Percentiles rank a stretch among this genome's conserved stretches.
phyloP scores from a whole-genome alignment of 2,329 filamentous ascomycete species.

The Aspergillus arachidicola region DNA sequence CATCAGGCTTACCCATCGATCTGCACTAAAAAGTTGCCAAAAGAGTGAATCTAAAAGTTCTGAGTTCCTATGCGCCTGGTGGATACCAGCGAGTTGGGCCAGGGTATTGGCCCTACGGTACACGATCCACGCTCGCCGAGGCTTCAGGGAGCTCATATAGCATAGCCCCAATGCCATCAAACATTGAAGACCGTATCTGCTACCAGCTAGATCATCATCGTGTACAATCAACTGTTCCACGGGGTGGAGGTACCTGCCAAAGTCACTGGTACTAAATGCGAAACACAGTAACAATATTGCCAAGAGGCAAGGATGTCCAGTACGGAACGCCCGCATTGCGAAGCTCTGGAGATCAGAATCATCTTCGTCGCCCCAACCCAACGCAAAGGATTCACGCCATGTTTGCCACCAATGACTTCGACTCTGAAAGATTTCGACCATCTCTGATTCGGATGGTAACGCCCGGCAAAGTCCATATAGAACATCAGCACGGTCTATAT shows the following conservation, averaged over 20 bases:
- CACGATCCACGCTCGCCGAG: background rate
- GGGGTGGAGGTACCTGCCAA: background rate
- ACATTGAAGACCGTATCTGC: background rate
- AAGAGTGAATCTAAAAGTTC: background rate
- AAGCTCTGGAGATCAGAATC: background rate
- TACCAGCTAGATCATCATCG: background rate
- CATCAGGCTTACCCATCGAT: background rate
- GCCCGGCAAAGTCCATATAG: background rate
- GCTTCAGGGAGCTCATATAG: background rate
- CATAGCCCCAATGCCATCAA: background rate
- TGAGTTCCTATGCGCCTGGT: background rate
- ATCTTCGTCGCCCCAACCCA: background rate
- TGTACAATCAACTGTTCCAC: background rate
- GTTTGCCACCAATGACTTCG: background rate
- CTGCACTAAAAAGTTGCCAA: background rate
- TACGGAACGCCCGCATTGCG: background rate
- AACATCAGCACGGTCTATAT: background rate
- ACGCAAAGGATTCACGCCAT: background rate
- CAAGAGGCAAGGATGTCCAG: background rate
- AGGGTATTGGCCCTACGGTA: background rate
- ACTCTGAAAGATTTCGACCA: background rate
- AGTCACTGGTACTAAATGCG: background rate
- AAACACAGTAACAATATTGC: background rate
- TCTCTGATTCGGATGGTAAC: background rate
- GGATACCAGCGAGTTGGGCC: background rate